A percentile compares a stretch with the other conserved stretches of the same genome.
Conservation (phyloP, 2,329 filamentous ascomycete species). For the Venturia oleaginea region DNA sequence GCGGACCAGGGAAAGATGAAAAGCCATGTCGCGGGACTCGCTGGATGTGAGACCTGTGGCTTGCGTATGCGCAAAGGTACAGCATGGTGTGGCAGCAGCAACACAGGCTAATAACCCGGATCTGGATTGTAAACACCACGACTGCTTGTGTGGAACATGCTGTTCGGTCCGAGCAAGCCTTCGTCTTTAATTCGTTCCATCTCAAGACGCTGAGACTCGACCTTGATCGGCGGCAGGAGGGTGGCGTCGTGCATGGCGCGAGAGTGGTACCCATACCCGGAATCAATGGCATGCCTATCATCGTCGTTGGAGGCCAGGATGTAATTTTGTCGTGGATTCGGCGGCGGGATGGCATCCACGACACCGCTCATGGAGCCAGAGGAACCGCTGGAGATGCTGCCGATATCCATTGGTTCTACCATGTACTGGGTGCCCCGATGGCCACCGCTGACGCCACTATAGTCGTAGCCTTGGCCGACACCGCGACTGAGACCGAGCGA, state of each 20-base stretch:
- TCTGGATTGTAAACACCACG: slow-evolving; percentile 9
- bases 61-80: not conserved
- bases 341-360: slow-evolving; percentile 22
- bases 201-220: slow-evolving; percentile 19
- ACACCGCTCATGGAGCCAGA: slow-evolving; percentile 33
- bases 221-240: slow-evolving; percentile 24
- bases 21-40: not conserved
- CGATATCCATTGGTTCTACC: slow-evolving; percentile 29
- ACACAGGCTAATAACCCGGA: not conserved
- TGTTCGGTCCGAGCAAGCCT: not conserved
- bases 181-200: slow-evolving; percentile 5
- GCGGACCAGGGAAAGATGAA: not conserved
- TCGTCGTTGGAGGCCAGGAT: not conserved
- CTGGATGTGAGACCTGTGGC: not conserved
- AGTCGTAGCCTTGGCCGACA: slow-evolving; percentile 18
- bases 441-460: slow-evolving; percentile 19
- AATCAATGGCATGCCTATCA: not conserved
- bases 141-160: slow-evolving; percentile 2
- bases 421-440: slow-evolving; percentile 28
- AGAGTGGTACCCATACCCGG: slow-evolving; percentile 31
- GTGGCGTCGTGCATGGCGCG: slow-evolving; percentile 33
- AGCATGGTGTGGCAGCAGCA: not conserved
- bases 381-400: slow-evolving; percentile 37
- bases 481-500: not conserved
- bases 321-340: not conserved